Evolutionary conservation across 768 basidiomycete species (phyloP).

Genomic region (Roridomyces roridus): DNA sequence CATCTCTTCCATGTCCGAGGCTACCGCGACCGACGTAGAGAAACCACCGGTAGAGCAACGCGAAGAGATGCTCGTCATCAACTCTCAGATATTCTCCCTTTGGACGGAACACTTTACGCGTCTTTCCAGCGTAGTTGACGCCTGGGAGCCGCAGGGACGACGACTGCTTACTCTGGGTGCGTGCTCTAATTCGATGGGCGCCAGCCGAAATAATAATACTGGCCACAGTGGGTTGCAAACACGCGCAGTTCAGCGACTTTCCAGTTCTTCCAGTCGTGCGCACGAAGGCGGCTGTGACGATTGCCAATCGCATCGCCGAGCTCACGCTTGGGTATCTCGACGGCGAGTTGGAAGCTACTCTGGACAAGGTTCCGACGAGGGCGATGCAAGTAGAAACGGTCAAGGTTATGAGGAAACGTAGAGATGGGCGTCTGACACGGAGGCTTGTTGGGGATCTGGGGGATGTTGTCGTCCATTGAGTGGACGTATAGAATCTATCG

Average conservation of each 20-base stretch:
- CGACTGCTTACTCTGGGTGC: slow-evolving; percentile 57
- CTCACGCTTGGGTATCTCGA: slow-evolving; percentile 53
- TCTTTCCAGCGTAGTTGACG: slow-evolving; percentile 55
- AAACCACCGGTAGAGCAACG: slow-evolving; percentile 5
- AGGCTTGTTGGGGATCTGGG: slow-evolving; percentile 49
- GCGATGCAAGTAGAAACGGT: slow-evolving; percentile 45
- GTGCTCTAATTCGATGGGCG: slow-evolving; percentile 19
- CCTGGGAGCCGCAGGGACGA: slow-evolving; percentile 56
- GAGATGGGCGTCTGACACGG: slow-evolving; percentile 51
- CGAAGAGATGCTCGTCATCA: slow-evolving; percentile 66
- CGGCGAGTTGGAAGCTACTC: slow-evolving; percentile 39
- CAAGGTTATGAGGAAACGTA: slow-evolving; percentile 46
- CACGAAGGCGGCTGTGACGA: slow-evolving; percentile 34
- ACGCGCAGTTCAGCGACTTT: slow-evolving; percentile 56
- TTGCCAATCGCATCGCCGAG: slow-evolving; percentile 42
- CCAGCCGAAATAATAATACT: too few relatives aligned
- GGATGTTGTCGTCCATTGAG: slow-evolving; percentile 46
- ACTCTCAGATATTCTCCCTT: slow-evolving; percentile 78
- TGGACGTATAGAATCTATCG: background rate
- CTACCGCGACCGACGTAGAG: slow-evolving; percentile 3
- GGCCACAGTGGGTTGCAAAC: slow-evolving; percentile 34
- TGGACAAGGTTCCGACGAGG: slow-evolving; percentile 36
- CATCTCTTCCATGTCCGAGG: slow-evolving; percentile 20
- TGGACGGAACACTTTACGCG: slow-evolving; percentile 79
- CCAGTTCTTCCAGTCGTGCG: slow-evolving; percentile 48